phyloP scores from a whole-genome alignment of 2,329 filamentous ascomycete species.

The Teratosphaeria pseudoeucalypti region DNA sequence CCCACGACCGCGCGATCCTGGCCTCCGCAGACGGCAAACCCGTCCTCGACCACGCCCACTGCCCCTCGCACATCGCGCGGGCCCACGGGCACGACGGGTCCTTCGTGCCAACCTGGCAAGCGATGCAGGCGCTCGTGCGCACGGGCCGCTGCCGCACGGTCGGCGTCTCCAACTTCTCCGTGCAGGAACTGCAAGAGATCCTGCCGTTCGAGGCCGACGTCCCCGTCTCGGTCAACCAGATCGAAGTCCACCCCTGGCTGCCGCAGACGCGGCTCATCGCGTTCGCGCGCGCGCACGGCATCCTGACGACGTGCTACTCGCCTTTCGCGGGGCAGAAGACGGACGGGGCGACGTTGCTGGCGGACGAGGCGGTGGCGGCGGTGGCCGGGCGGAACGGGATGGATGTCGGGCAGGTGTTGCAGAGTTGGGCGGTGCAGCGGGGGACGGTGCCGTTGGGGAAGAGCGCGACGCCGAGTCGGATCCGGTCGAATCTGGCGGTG shows the following conservation, averaged over 20 bases:
- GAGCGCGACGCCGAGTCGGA: constrained; percentile 43
- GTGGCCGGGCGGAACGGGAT: constrained; percentile 53
- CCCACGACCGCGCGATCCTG: constrained; percentile 7
- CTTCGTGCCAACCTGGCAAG: constrained; percentile 21
- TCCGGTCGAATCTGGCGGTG: constrained; percentile 24
- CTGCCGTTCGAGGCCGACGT: constrained; percentile 15
- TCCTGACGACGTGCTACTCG: constrained; percentile 21
- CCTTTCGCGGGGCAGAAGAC: constrained; percentile 20
- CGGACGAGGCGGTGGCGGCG: constrained; percentile 52
- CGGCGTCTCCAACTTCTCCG: constrained; percentile 24
- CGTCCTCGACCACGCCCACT: constrained; percentile 14
- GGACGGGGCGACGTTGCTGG: constrained; percentile 27
- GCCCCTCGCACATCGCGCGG: constrained; percentile 9
- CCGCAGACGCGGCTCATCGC: constrained; percentile 16
- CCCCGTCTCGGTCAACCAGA: constrained; percentile 18
- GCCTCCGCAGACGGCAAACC: constrained; percentile 6
- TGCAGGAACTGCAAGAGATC: constrained; percentile 17
- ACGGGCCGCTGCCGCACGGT: constrained; percentile 20
- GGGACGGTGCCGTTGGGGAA: constrained; percentile 46
- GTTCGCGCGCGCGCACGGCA: constrained; percentile 14
- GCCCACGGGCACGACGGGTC: constrained; percentile 12
- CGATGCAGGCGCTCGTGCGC: constrained; percentile 17
- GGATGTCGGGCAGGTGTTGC: constrained; percentile 46
- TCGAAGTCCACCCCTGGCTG: constrained; percentile 23
- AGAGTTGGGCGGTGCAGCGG: constrained; percentile 46